These are phyloP conservation scores for Borovskyia barvae DNA, from an alignment of 208 protist species.

Conservation along the genomic window DNA sequence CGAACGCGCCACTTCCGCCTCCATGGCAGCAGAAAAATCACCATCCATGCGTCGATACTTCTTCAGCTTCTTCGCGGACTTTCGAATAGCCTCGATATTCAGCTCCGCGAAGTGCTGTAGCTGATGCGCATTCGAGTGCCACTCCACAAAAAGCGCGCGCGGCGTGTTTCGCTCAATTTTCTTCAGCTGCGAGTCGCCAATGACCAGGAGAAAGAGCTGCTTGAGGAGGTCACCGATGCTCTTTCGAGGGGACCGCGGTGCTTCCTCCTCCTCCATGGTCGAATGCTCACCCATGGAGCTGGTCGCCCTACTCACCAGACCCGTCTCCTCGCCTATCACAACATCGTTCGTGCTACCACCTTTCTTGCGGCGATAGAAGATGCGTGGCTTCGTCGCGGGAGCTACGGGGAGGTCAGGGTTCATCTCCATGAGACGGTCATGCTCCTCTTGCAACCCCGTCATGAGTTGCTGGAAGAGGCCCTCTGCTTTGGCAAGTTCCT, in stretches of 20 bases:
- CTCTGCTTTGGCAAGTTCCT: slow-evolving; percentile 77
- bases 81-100: slow-evolving; percentile 86
- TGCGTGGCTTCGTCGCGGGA: slow-evolving; percentile 24
- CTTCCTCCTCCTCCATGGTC: slow-evolving; percentile 21
- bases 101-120: slow-evolving; percentile 90
- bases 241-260: not conserved
- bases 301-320: slow-evolving; percentile 14
- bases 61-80: slow-evolving; percentile 85
- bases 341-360: slow-evolving; percentile 9
- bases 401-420: slow-evolving; percentile 46
- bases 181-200: slow-evolving; percentile 76
- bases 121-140: slow-evolving; percentile 86
- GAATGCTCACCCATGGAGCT: slow-evolving; percentile 40
- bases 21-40: slow-evolving; percentile 72
- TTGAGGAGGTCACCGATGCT: slow-evolving; percentile 48
- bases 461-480: slow-evolving; percentile 73
- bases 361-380: slow-evolving; percentile 59
- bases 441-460: slow-evolving; percentile 62
- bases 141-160: slow-evolving; percentile 77
- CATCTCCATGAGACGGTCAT: slow-evolving; percentile 67
- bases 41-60: slow-evolving; percentile 75
- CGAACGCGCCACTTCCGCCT: slow-evolving; percentile 74
- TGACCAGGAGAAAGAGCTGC: slow-evolving; percentile 70
- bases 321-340: slow-evolving; percentile 35
- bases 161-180: slow-evolving; percentile 60